A percentile compares a stretch with the other conserved stretches of the same genome.
phyloP scores from a whole-genome alignment of 495 filamentous ascomycete species.

The Neurospora sp. region DNA sequence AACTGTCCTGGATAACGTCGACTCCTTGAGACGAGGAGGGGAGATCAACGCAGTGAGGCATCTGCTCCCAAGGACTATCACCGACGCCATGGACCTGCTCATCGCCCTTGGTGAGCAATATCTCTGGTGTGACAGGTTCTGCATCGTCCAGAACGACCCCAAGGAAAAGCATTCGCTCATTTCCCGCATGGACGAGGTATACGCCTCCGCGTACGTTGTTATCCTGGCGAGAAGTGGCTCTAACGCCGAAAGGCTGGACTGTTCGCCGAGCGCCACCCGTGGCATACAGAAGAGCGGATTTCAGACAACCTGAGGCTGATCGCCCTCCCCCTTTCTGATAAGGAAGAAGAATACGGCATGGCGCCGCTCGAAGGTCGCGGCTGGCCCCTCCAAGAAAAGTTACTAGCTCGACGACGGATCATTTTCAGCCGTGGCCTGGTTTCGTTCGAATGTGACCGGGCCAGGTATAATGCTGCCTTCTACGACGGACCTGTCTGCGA shows the following conservation, averaged over 20 bases:
- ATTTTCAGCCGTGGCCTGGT: not conserved
- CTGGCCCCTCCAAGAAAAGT: not conserved
- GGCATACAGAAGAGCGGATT: not conserved
- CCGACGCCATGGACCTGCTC: not conserved
- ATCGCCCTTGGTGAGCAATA: not conserved
- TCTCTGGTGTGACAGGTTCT: not conserved
- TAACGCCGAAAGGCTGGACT: not conserved
- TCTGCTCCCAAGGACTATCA: not conserved
- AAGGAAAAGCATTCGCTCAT: not conserved
- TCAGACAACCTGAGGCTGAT: not conserved
- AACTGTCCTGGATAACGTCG: not conserved
- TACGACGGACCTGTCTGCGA: not conserved
- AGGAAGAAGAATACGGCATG: not conserved
- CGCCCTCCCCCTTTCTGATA: not conserved
- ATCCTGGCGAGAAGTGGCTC: not conserved
- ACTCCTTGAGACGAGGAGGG: not conserved
- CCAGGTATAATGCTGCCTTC: not conserved
- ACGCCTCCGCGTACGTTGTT: not conserved
- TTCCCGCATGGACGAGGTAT: not conserved
- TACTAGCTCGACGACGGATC: not conserved
- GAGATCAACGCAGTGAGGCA: not conserved
- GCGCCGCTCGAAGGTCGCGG: not conserved
- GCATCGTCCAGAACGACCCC: not conserved
- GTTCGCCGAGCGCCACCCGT: not conserved
- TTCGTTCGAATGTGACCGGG: not conserved